Conservation (phyloP, 768 basidiomycete species). For the Trametes punicea region DNA sequence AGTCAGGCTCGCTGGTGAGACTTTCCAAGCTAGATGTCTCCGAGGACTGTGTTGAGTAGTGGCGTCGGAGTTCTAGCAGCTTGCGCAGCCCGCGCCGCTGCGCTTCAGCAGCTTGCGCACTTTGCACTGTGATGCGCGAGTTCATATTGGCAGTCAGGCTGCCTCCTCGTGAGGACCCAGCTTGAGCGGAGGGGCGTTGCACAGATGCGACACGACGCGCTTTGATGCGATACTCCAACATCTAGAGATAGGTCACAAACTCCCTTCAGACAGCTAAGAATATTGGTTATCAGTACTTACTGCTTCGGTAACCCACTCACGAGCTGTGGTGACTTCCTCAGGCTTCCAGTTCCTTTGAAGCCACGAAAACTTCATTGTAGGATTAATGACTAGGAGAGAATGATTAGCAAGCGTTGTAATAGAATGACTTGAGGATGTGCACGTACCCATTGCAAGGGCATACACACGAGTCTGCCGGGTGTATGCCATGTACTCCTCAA, state of each 20-base stretch:
- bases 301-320: slow-evolving; percentile 1
- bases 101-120: background rate
- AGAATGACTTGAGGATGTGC: background rate
- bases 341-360: background rate
- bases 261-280: background rate
- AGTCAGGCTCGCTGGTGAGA: background rate
- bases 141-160: background rate
- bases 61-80: background rate
- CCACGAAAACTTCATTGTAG: slow-evolving; percentile 7
- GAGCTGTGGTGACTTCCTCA: background rate
- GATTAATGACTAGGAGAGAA: slow-evolving; percentile 4
- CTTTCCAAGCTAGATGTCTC: background rate
- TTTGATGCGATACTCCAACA: background rate
- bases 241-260: background rate
- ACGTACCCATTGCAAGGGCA: slow-evolving; percentile 13
- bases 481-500: slow-evolving; percentile 7
- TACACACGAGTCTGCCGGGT: slow-evolving; percentile 1
- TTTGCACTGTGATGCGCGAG: background rate
- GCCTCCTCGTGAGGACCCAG: background rate
- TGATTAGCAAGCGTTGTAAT: background rate
- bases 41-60: background rate
- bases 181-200: background rate
- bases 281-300: background rate
- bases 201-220: background rate
- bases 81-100: background rate